Percentiles rank a stretch among this genome's conserved stretches.
Evolutionary conservation across 768 basidiomycete genomes (phyloP).

Genomic region (Rhodotorula paludigena): DNA sequence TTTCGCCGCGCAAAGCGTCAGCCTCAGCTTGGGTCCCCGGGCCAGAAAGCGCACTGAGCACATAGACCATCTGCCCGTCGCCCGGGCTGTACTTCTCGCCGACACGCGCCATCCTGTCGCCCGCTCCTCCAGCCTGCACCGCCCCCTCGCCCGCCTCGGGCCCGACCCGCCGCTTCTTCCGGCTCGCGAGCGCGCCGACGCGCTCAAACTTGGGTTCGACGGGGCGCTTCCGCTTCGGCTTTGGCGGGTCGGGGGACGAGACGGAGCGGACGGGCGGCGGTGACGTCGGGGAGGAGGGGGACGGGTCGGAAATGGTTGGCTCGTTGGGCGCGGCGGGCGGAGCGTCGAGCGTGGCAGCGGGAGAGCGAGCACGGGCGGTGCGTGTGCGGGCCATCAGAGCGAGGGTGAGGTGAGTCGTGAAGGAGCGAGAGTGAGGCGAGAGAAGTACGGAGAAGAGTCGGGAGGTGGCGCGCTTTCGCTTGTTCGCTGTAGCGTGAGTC

Average conservation of each 20-base stretch:
- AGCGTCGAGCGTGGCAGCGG: background rate
- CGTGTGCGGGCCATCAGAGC: background rate
- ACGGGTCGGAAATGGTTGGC: background rate
- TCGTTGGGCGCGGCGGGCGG: background rate
- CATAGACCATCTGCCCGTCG: slow-evolving; percentile 23
- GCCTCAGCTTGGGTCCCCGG: background rate
- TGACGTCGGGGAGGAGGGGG: background rate
- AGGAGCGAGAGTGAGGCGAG: too few relatives aligned
- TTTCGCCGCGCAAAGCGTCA: background rate
- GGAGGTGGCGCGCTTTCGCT: background rate
- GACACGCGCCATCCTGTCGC: background rate
- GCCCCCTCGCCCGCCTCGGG: background rate
- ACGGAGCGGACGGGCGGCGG: background rate
- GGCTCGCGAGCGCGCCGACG: background rate
- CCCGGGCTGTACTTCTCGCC: slow-evolving; percentile 14
- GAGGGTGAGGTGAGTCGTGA: background rate
- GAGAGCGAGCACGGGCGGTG: background rate
- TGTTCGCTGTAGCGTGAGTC: too few relatives aligned
- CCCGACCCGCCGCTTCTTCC: background rate
- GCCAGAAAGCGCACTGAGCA: background rate
- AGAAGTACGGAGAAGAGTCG: background rate
- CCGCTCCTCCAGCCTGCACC: background rate
- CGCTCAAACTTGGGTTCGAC: slow-evolving; percentile 2
- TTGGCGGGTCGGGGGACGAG: background rate
- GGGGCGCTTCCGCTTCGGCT: slow-evolving; percentile 1